Base-by-base conservation (phyloP, 306 rosid species). In the Sechiopsis laciniata region DNA sequence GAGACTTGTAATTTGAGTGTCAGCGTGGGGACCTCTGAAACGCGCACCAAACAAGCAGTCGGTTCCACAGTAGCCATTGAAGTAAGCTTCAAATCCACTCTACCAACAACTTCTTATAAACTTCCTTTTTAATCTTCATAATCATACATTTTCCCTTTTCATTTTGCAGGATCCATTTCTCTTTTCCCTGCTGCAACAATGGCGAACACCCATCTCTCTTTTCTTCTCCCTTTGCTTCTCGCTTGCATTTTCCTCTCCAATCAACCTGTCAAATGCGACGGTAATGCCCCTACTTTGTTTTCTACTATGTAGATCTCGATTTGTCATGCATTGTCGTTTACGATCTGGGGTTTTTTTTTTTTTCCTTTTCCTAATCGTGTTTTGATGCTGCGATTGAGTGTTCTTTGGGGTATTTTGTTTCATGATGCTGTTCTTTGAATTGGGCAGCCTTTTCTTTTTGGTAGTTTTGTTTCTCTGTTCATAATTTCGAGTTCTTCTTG, bases 201-300 rank as follows among this genome's bases (percentile, higher is more conserved):
- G 75, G 61, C 52, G 64, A 53, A 32, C 14, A 5, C 52, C 15
- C 48, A 45, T 3, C 61, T 72, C 65, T 17, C 53, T 72, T 72
- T 72, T 72, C 53, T 72, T 29, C 29, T 72, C 48, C 35, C 75
- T 7, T 10, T 72, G 61, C 75, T 72, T 10, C 75, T 72, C 11
- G 75, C 75, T 10, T 72, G 8, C 75, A 55, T 72, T 13, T 16
- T 72, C 64, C 10, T 72, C 0, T 35, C 52, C 14, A 55, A 72
- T 72, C 75, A 8, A 52, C 64, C 52, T 8, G 75, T 35, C 64
- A 29, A 55, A 32, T 72, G 75, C 22, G 75, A 72, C 21, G 65
- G 75, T 72, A 72, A 55, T 32, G 10, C 1, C 4, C 24, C 53
- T 21, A 5, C 7, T 35, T 72, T 37, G 8, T 55, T 55, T 35